A percentile compares a stretch with the other conserved stretches of the same genome.
Evolutionary conservation across 2,329 filamentous ascomycete species (phyloP).

Genomic region (Trichothecium sympodiale): DNA sequence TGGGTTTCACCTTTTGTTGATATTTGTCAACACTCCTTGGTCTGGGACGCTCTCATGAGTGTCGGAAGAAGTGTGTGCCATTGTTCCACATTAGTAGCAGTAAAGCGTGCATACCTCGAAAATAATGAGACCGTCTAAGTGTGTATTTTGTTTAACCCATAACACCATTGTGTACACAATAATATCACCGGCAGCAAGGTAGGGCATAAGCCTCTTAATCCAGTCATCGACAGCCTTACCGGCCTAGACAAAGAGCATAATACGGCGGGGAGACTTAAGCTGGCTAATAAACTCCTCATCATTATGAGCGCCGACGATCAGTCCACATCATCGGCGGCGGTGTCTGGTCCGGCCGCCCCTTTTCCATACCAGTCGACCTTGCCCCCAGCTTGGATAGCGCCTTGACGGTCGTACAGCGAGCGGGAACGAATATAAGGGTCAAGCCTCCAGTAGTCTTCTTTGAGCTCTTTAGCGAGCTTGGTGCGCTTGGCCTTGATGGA

Average conservation of each 20-base stretch:
- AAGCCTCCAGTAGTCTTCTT: slow-evolving; percentile 73
- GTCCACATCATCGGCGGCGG: slow-evolving; percentile 35
- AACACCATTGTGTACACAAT: slow-evolving; percentile 62
- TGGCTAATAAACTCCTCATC: slow-evolving; percentile 91
- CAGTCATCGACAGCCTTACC: slow-evolving; percentile 97
- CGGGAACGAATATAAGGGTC: slow-evolving; percentile 80
- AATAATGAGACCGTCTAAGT: too few relatives aligned
- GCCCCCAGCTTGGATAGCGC: slow-evolving; percentile 58
- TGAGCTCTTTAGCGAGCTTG: slow-evolving; percentile 50
- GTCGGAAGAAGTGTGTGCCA: too few relatives aligned
- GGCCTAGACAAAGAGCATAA: slow-evolving; percentile 99
- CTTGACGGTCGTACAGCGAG: slow-evolving; percentile 74
- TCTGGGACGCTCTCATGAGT: too few relatives aligned
- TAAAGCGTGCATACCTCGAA: too few relatives aligned
- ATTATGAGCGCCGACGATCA: slow-evolving; percentile 78
- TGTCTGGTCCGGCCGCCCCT: slow-evolving; percentile 15
- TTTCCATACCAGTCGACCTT: slow-evolving; percentile 56
- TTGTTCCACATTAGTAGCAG: too few relatives aligned
- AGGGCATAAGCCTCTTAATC: slow-evolving; percentile 86
- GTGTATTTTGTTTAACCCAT: too few relatives aligned
- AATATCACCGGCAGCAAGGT: slow-evolving; percentile 81
- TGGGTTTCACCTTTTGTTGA: too few relatives aligned
- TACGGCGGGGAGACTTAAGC: slow-evolving; percentile 91
- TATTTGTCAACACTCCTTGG: too few relatives aligned
- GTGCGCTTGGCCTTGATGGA: slow-evolving; percentile 46